These are phyloP conservation scores for Chaetomidium leptoderma DNA, from an alignment of 495 filamentous ascomycete species.

Conservation along the genomic window DNA sequence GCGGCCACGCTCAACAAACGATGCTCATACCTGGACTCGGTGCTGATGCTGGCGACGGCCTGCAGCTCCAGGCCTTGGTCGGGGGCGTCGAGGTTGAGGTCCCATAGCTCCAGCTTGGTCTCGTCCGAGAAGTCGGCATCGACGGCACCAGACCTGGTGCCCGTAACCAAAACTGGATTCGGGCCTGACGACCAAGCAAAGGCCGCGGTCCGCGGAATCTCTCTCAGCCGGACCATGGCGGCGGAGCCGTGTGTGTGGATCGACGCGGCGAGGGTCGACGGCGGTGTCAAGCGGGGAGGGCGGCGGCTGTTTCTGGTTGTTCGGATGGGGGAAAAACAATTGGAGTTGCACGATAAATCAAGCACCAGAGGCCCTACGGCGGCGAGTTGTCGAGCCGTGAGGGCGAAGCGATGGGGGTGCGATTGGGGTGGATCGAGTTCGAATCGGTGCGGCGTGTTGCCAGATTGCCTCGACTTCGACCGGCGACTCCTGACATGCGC, in stretches of 20 bases:
- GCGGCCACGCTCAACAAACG: background rate
- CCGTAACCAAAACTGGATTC: constrained; percentile 83
- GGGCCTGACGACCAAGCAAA: constrained; percentile 91
- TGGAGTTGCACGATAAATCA: constrained; percentile 11
- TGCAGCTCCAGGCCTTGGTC: constrained; percentile 77
- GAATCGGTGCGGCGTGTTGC: constrained; percentile 28
- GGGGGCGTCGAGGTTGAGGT: constrained; percentile 71
- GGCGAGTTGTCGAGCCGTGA: constrained; percentile 16
- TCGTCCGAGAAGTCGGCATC: constrained; percentile 97
- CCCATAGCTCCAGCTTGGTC: constrained; percentile 95
- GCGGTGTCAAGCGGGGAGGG: constrained; percentile 1
- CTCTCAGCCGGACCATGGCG: constrained; percentile 89
- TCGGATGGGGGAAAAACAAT: constrained; percentile 15
- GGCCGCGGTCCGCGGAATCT: constrained; percentile 92
- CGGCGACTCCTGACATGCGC: constrained; percentile 13
- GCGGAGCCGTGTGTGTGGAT: constrained; percentile 9
- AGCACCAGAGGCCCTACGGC: constrained; percentile 25
- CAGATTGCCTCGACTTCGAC: constrained; percentile 29
- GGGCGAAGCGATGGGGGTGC: constrained; percentile 17
- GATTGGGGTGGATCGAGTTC: constrained; percentile 4
- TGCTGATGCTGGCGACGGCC: constrained; percentile 74
- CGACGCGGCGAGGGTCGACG: background rate
- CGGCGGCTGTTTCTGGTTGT: background rate
- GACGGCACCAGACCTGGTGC: constrained; percentile 89
- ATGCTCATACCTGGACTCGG: constrained; percentile 74